A percentile compares a stretch with the other conserved stretches of the same genome.
Conservation (phyloP, 225 moss, liverwort and hornwort genomes). For the Physcomitrellopsis africana region DNA sequence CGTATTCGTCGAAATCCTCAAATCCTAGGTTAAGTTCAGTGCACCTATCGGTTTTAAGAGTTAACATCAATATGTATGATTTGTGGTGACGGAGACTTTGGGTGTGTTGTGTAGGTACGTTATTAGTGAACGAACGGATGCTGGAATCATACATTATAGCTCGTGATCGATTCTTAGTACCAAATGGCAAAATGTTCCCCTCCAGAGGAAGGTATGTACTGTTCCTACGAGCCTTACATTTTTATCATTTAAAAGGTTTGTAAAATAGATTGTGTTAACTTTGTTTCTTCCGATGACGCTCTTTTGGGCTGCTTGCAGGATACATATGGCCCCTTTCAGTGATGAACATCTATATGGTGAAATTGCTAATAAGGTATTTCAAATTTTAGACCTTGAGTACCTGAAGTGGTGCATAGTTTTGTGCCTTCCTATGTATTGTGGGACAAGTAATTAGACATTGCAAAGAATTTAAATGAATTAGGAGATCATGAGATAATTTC, state of each 20-base stretch:
- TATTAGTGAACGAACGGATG: conserved; percentile 66
- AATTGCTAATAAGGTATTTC: conserved; percentile 47
- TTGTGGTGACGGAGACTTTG: conserved; percentile 21
- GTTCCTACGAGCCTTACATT: not conserved
- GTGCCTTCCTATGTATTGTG: not conserved
- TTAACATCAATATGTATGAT: no score
- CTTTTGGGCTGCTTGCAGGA: conserved; percentile 29
- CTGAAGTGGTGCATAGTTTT: conserved; percentile 3
- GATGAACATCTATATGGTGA: conserved; percentile 50
- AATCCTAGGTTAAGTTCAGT: no score
- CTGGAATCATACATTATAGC: conserved; percentile 69
- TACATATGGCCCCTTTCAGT: conserved; percentile 56
- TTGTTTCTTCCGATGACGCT: not conserved
- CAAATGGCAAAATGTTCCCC: conserved; percentile 68
- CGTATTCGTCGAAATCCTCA: no score
- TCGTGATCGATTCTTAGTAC: conserved; percentile 59
- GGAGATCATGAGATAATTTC: not conserved
- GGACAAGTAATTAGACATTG: not conserved
- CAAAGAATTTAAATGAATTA: conserved; percentile 8
- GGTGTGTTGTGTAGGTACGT: conserved; percentile 44
- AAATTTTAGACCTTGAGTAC: not conserved
- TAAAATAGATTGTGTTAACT: not conserved
- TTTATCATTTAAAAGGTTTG: not conserved
- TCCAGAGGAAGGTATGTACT: conserved; percentile 53
- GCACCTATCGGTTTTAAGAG: no score